Base-by-base conservation (phyloP, 2,329 filamentous ascomycete species). In the Colletotrichum tropicicola region DNA sequence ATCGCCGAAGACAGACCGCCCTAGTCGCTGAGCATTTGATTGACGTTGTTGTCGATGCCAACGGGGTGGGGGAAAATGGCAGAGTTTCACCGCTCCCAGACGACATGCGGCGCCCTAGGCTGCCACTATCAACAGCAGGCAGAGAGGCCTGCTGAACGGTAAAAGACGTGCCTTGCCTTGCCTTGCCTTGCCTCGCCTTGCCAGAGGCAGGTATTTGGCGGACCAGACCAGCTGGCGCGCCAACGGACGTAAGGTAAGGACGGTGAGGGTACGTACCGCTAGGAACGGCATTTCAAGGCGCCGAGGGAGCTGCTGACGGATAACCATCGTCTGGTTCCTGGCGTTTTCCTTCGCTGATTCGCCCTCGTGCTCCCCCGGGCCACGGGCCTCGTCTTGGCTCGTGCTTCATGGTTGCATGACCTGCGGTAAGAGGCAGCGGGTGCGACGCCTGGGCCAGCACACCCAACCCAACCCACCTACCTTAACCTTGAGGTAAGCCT, bases 221-320 rank as follows among this genome's bases (percentile, higher is more conserved):
- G 25, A 15, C 6, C 15, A 15, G 32, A 41, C 9, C 32, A n/a
- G 49, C 32, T 5, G 32, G 32, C 13, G 27, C 23, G 27, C 48
- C 39, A 53, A 28, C 49, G 48, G 57, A 53, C 49, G 43, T 43
- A 61, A 48, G 54, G 43, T 43, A 61, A 48, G 54, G 43, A 47
- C 43, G 54, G 54, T 57, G 54, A 57, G 15, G 54, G 30, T 30
- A 49, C 43, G 41, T 48, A 48, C 23, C 12, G 32, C 3, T 10
- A 17, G 32, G 21, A 21, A 13, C 30, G 23, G 30, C 30, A 10
- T 9, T 35, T 35, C 8, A 35, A 9, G 8, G 15, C 9, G 4
- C 30, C 30, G 15, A 35, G 30, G 30, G n/a, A n/a, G n/a, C n/a
- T n/a, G n/a, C n/a, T n/a, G n/a, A n/a, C n/a, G n/a, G n/a, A n/a